Evolutionary conservation across 2,329 filamentous ascomycete genomes (phyloP), one percentile per base, ranked within the genome.

Genomic region (Neurospora sp.): DNA sequence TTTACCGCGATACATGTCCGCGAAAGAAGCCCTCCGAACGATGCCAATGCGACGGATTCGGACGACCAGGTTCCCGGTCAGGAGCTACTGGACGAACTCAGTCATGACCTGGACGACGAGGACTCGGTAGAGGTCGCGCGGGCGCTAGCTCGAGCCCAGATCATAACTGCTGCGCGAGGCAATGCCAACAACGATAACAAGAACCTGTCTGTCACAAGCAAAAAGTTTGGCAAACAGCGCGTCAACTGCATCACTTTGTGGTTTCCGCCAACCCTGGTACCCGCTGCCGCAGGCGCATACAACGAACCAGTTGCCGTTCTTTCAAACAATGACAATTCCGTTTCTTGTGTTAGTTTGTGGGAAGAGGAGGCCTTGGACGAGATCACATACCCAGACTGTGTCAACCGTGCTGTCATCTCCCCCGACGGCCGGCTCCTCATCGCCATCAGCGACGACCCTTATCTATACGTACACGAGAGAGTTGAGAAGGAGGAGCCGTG

Each of bases 371-470:
- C 91, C 41, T 81, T 96, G 28, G 88, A 92, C 69, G 85, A 89
- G 62, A 82, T 97, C 68, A 85, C 87, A 4, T 90, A 97, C 73
- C 90, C 92, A 5, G 91, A 95, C 77, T 91, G 89, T 73, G 95
- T 98, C 82, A 99, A 99, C 76, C 93, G 96, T 77, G 92, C 94
- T 40, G 88, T 94, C n/a, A 90, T 99, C 68, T 97, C 95, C 6
- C 96, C 95, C 0, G 91, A 97, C 77, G 95, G 94, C 0, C 87
- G 85, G 23, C 81, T 95, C 11, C 84, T 98, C 23, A 86, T 94
- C 6, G 92, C 93, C 1, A 92, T 98, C 62, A 92, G 95, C 52
- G 96, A 99, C 77, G 91, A 94, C 75, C 91, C 93, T 0, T 92
- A 89, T 73, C 88, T 95, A 23, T 97, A 96, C 79, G 89, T 98